Conservation (phyloP, 371 early-diverging fungal species). For the Mortierella polycephala region DNA sequence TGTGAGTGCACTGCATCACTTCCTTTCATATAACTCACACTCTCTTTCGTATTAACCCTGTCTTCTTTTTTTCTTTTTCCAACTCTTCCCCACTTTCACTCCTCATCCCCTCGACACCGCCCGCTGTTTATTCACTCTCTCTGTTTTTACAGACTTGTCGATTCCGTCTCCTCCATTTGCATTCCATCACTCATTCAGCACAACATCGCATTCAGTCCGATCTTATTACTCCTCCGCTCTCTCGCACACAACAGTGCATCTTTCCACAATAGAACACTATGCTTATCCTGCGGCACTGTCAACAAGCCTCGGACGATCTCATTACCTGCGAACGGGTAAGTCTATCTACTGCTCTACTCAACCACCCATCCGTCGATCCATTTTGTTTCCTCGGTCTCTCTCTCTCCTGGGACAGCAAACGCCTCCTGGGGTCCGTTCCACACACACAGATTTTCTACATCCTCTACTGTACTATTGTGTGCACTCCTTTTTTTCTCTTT, state of each 20-base stretch:
- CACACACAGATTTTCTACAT: too few species aligned
- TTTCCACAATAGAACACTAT: not conserved
- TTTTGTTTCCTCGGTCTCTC: not conserved
- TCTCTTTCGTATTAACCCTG: not conserved
- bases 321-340: constrained; percentile 50
- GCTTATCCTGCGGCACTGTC: constrained; percentile 51
- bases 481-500: too few species aligned
- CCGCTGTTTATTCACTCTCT: too few species aligned
- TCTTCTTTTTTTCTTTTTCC: not conserved
- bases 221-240: not conserved
- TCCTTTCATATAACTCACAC: too few species aligned
- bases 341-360: not conserved
- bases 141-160: too few species aligned
- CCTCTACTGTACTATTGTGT: too few species aligned
- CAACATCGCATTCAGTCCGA: too few species aligned
- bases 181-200: too few species aligned
- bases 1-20: too few species aligned
- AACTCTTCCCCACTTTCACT: not conserved
- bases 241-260: not conserved
- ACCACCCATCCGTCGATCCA: not conserved
- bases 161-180: too few species aligned
- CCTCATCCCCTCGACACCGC: not conserved
- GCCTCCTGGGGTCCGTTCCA: too few species aligned
- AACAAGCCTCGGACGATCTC: constrained; percentile 43
- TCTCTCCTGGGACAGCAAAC: too few species aligned